Conservation (phyloP, 1,284 basidiomycete genomes). For the Heterobasidion occidentale region DNA sequence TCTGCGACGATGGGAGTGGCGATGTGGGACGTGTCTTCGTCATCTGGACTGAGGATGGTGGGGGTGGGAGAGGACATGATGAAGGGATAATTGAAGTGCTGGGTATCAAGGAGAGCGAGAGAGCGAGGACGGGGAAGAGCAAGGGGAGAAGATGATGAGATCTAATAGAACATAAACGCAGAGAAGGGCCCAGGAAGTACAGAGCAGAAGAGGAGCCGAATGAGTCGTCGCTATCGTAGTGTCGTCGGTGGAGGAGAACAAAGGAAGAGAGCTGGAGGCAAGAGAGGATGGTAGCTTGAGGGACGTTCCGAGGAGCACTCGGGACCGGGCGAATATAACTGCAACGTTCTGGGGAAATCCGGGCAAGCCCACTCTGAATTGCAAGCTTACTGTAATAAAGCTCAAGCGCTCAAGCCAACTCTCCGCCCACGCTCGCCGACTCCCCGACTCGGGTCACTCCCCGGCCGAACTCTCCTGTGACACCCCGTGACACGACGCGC, state of each 20-base stretch:
- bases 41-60: conserved; percentile 4
- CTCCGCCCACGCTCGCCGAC: no score
- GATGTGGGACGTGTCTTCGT: conserved; percentile 10
- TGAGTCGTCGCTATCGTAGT: conserved; percentile 3
- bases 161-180: conserved; percentile 17
- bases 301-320: not conserved
- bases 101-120: not conserved
- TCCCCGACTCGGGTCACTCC: no score
- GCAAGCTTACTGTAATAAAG: no score
- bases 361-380: not conserved
- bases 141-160: conserved; percentile 1
- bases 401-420: no score
- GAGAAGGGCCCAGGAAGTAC: not conserved
- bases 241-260: not conserved
- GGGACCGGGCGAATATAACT: not conserved
- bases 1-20: conserved; percentile 11
- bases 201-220: not conserved
- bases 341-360: not conserved
- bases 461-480: not conserved
- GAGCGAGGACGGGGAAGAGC: conserved; percentile 2
- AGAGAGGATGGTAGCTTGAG: not conserved
- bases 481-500: not conserved
- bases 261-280: not conserved
- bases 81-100: not conserved
- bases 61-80: conserved; percentile 9